Conservation (phyloP, 2,329 filamentous ascomycete species). For the Beauveria scarabaeidicola region DNA sequence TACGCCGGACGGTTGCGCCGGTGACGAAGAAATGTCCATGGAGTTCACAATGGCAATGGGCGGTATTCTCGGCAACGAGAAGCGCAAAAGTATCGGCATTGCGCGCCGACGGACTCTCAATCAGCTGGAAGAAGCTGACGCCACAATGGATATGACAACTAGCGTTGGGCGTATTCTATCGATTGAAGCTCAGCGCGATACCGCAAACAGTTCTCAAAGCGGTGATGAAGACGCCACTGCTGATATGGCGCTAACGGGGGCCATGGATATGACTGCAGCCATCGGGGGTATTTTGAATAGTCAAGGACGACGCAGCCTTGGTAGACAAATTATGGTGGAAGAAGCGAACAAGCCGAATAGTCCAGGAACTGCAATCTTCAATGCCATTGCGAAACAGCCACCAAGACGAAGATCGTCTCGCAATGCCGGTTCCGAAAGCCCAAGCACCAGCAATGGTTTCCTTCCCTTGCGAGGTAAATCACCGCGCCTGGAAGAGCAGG, state of each 20-base stretch:
- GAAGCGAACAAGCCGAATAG: constrained; percentile 44
- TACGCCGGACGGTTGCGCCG: constrained; percentile 12
- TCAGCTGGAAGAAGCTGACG: constrained; percentile 1
- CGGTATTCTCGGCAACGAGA: constrained; percentile 8
- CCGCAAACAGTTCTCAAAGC: constrained; percentile 36
- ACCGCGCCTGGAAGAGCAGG: not conserved
- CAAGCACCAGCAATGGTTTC: constrained; percentile 42
- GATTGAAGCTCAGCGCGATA: constrained; percentile 22
- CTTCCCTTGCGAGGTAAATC: constrained; percentile 42
- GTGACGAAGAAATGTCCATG: constrained; percentile 26
- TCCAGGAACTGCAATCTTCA: constrained; percentile 29
- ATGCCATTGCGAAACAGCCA: constrained; percentile 17
- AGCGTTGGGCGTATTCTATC: constrained; percentile 63
- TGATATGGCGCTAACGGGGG: constrained; percentile 55
- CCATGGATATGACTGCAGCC: constrained; percentile 56
- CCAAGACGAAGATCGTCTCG: constrained; percentile 24
- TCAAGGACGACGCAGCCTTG: constrained; percentile 26
- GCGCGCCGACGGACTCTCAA: constrained; percentile 1
- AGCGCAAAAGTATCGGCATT: constrained; percentile 4
- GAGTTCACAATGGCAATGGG: constrained; percentile 20
- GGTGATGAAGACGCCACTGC: constrained; percentile 45
- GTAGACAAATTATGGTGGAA: constrained; percentile 50
- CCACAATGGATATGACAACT: constrained; percentile 77
- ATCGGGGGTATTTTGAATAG: constrained; percentile 51
- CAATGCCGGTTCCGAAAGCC: constrained; percentile 1